These are phyloP conservation scores for Tritrichomonas musculus DNA, from an alignment of 208 protist species.

Conservation along the genomic window DNA sequence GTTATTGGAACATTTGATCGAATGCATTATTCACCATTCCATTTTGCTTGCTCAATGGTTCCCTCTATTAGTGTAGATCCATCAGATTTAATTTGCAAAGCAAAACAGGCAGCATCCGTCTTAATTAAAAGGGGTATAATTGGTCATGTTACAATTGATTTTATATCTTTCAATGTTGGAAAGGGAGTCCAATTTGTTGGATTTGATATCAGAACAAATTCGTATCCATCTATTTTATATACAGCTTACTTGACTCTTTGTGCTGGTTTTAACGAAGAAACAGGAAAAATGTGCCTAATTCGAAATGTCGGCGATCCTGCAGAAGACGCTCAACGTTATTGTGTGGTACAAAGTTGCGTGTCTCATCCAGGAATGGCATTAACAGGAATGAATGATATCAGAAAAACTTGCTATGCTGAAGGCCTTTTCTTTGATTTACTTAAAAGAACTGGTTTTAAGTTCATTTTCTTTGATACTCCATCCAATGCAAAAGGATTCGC, in stretches of 20 bases:
- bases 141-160: not conserved
- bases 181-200: not conserved
- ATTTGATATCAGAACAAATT: not conserved
- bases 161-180: not conserved
- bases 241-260: not conserved
- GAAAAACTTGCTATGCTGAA: not conserved
- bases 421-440: not conserved
- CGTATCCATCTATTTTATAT: not conserved
- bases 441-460: not conserved
- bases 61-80: not conserved
- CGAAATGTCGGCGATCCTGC: not conserved
- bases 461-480: not conserved
- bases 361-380: not conserved
- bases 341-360: not conserved
- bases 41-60: not conserved
- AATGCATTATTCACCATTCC: slow-evolving; percentile 12
- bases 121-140: not conserved
- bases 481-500: not conserved
- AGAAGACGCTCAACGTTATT: not conserved
- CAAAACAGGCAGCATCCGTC: not conserved
- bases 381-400: not conserved
- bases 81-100: not conserved
- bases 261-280: not conserved
- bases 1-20: slow-evolving; percentile 29
- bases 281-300: not conserved